These are phyloP conservation scores for Trichoderma sp. DNA, from an alignment of 2,329 filamentous ascomycete species.

Conservation along the genomic window DNA sequence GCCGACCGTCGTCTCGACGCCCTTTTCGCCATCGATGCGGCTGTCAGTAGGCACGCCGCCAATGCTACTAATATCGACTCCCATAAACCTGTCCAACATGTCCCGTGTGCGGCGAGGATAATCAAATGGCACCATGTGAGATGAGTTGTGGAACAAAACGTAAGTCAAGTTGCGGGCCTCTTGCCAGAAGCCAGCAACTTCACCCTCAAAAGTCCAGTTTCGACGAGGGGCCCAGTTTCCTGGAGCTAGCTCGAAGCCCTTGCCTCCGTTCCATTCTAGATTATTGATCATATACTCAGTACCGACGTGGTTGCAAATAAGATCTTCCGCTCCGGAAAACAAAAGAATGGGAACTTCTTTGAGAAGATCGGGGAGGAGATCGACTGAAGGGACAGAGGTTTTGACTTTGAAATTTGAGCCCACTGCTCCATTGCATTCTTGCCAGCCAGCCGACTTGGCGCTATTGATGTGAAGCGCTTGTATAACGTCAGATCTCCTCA, in stretches of 20 bases:
- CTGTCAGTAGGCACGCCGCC: slow-evolving; percentile 79
- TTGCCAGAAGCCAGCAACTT: slow-evolving; percentile 89
- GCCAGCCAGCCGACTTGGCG: slow-evolving; percentile 85
- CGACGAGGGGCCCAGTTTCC: slow-evolving; percentile 90
- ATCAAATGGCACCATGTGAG: slow-evolving; percentile 98
- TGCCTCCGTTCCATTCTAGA: slow-evolving; percentile 88
- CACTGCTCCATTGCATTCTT: slow-evolving; percentile 83
- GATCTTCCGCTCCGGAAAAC: slow-evolving; percentile 90
- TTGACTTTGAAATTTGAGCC: slow-evolving; percentile 67
- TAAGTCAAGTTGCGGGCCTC: slow-evolving; percentile 94
- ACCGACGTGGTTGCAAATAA: slow-evolving; percentile 96
- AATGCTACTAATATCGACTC: slow-evolving; percentile 85
- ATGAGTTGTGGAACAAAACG: slow-evolving; percentile 90
- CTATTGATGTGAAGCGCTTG: slow-evolving; percentile 78
- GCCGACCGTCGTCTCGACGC: slow-evolving; percentile 74
- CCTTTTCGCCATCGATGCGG: slow-evolving; percentile 81
- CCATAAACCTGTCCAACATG: slow-evolving; percentile 97
- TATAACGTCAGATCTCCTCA: slow-evolving; percentile 77
- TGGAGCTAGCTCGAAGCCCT: slow-evolving; percentile 83
- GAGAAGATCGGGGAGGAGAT: slow-evolving; percentile 76
- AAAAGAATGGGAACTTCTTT: slow-evolving; percentile 76
- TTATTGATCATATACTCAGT: slow-evolving; percentile 90
- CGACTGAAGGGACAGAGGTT: slow-evolving; percentile 72
- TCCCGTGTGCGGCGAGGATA: slow-evolving; percentile 82
- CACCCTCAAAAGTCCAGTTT: slow-evolving; percentile 91